phyloP scores from a whole-genome alignment of 2,329 filamentous ascomycete species.

The Cercospora sp. region DNA sequence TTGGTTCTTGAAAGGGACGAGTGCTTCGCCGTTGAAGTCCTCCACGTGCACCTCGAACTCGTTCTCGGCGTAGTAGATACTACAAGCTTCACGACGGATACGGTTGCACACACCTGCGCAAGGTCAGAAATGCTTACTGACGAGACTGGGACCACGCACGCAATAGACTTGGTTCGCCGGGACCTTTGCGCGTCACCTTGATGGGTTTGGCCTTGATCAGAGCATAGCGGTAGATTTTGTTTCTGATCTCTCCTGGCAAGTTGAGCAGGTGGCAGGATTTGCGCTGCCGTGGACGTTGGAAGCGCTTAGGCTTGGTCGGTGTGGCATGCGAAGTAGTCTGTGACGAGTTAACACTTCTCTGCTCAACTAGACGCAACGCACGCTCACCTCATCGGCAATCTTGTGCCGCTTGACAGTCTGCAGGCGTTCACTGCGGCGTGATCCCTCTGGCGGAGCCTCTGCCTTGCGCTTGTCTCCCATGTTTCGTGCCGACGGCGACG shows the following conservation, averaged over 20 bases:
- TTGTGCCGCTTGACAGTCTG: constrained; percentile 10
- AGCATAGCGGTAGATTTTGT: constrained; percentile 17
- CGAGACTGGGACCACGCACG: neutral
- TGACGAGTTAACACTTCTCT: neutral
- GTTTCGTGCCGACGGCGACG: neutral
- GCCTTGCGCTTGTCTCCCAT: constrained; percentile 8
- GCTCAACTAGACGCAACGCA: neutral
- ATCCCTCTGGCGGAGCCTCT: neutral
- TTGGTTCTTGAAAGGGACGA: constrained; percentile 13
- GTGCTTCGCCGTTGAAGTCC: constrained; percentile 9
- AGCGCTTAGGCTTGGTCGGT: constrained; percentile 9
- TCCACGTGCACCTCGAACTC: constrained; percentile 5
- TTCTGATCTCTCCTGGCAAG: constrained; percentile 18
- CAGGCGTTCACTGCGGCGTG: constrained; percentile 16
- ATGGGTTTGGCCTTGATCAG: neutral
- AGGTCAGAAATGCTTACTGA: neutral
- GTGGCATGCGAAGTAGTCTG: constrained; percentile 1
- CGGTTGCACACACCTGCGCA: constrained; percentile 13
- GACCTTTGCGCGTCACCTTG: constrained; percentile 9
- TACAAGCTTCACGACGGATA: constrained; percentile 6
- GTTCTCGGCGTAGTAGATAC: constrained; percentile 20
- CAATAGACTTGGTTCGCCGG: constrained; percentile 15
- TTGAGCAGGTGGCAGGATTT: constrained; percentile 14
- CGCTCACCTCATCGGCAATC: neutral
- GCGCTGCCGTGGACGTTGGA: constrained; percentile 17